A percentile compares a stretch with the other conserved stretches of the same genome.
phyloP scores from a whole-genome alignment of 2,329 filamentous ascomycete species.

The Epichloe uncinata region DNA sequence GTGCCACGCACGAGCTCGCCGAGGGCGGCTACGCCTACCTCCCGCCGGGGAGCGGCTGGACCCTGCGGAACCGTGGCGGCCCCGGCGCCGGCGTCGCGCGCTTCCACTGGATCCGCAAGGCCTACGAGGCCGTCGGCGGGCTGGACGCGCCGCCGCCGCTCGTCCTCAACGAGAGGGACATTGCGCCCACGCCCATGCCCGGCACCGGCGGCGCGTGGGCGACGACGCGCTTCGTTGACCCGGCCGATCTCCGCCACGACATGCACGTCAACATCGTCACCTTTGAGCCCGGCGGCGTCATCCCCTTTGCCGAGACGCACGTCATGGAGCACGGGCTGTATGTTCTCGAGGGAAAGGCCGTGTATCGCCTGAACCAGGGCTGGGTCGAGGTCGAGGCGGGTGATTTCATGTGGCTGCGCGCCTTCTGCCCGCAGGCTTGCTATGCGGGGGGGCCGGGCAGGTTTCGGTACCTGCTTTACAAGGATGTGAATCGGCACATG shows the following conservation, averaged over 20 bases:
- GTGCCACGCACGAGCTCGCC: neutral
- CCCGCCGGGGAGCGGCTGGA: neutral
- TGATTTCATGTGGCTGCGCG: conserved; percentile 7
- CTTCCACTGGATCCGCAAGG: conserved; percentile 7
- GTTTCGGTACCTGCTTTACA: conserved; percentile 6
- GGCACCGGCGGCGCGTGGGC: conserved; percentile 4
- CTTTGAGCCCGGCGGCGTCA: conserved; percentile 4
- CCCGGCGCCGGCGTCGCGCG: neutral
- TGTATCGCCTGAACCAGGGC: conserved; percentile 5
- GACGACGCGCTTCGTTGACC: conserved; percentile 5
- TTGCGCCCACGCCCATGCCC: conserved; percentile 1
- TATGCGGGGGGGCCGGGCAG: conserved; percentile 5
- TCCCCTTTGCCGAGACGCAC: conserved; percentile 6
- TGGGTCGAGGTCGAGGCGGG: conserved; percentile 6
- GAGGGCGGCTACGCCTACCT: conserved; percentile 5
- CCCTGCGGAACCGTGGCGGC: neutral
- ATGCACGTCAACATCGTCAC: conserved; percentile 6
- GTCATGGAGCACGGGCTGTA: conserved; percentile 7
- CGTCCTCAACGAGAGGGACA: conserved; percentile 1
- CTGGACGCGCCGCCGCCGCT: neutral
- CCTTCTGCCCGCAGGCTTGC: conserved; percentile 6
- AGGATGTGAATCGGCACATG: conserved; percentile 6
- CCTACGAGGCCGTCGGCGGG: neutral
- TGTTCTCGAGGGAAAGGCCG: conserved; percentile 5
- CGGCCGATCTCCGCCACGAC: conserved; percentile 4